phyloP scores from a whole-genome alignment of 116 monocot genomes.

The Zostera marina region DNA sequence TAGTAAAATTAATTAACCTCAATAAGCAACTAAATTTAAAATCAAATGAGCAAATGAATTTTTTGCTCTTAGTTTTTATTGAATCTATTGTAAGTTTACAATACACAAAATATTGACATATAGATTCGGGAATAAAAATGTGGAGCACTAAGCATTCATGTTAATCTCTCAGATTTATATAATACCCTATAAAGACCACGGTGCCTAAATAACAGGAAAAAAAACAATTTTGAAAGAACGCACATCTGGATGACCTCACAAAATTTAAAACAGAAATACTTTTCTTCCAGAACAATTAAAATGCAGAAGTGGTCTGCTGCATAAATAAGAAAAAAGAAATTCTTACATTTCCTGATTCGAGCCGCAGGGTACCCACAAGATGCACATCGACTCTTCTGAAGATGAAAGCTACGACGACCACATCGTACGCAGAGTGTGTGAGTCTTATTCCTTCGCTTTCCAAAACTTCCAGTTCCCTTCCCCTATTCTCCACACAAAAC shows the following conservation, averaged over 20 bases:
- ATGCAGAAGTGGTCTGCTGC: neutral
- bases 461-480: constrained; percentile 46
- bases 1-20: no score
- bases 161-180: no score
- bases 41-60: no score
- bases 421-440: constrained; percentile 38
- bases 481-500: constrained; percentile 16
- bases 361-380: constrained; percentile 36
- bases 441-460: constrained; percentile 48
- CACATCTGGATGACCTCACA: neutral
- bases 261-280: neutral
- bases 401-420: constrained; percentile 37
- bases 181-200: no score
- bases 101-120: no score
- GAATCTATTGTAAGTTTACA: no score
- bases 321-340: neutral
- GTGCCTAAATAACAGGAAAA: no score
- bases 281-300: neutral
- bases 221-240: no score
- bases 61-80: no score
- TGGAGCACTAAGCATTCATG: no score
- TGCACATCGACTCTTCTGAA: constrained; percentile 41
- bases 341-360: constrained; percentile 37
- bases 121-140: no score
- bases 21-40: no score